These are phyloP conservation scores for Phytophthora capsici DNA, from an alignment of 352 stramenopile genomes.

Conservation along the genomic window DNA sequence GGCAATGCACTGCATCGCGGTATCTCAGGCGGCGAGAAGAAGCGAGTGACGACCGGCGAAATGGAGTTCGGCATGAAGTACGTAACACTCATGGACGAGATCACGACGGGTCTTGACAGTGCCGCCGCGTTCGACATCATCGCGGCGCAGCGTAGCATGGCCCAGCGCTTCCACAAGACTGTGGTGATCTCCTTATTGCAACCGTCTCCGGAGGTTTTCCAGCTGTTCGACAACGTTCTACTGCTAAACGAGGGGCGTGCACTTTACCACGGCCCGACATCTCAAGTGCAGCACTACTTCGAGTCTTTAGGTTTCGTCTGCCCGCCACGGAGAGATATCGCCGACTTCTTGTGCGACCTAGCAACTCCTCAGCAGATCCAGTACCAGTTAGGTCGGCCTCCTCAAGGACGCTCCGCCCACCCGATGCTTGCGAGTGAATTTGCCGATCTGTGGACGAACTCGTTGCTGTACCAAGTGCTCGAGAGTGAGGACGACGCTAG, in stretches of 20 bases:
- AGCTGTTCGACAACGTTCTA: constrained; percentile 11
- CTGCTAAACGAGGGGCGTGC: constrained; percentile 12
- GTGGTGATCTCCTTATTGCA: constrained; percentile 22
- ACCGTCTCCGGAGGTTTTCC: constrained; percentile 20
- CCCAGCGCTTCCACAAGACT: constrained; percentile 13
- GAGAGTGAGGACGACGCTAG: constrained; percentile 18
- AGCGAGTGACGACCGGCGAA: constrained; percentile 75
- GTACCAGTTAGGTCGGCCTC: constrained; percentile 2
- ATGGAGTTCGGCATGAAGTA: constrained; percentile 88
- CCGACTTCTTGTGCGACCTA: constrained; percentile 22
- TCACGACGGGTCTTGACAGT: constrained; percentile 23
- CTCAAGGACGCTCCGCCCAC: constrained; percentile 5
- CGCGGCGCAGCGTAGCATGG: constrained; percentile 11
- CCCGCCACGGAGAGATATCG: constrained; percentile 11
- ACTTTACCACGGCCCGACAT: constrained; percentile 13
- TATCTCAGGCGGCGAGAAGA: constrained; percentile 85
- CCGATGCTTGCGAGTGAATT: constrained; percentile 51
- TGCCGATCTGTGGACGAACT: constrained; percentile 46
- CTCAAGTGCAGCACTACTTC: constrained; percentile 14
- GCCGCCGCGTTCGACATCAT: constrained; percentile 22
- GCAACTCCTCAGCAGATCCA: constrained; percentile 17
- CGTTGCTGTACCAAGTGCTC: constrained; percentile 40
- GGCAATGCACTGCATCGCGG: constrained; percentile 30
- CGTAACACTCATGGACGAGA: constrained; percentile 35
- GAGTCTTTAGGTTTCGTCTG: constrained; percentile 14